Conservation (phyloP, 2,329 filamentous ascomycete genomes). For the Xylariaceae sp. region DNA sequence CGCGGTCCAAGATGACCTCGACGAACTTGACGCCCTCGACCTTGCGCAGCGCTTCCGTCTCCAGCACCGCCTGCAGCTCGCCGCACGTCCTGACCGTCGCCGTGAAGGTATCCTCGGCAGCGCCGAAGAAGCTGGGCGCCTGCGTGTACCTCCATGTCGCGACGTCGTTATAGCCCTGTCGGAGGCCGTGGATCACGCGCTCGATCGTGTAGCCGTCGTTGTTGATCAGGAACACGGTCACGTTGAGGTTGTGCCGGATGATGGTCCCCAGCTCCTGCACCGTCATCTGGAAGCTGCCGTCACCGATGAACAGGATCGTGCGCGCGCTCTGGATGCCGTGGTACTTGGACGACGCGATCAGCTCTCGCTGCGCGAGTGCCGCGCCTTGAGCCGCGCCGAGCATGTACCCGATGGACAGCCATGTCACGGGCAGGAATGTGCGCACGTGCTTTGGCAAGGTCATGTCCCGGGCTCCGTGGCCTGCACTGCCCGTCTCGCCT, state of each 20-base stretch:
- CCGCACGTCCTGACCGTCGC: conserved; percentile 38
- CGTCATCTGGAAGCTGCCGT: conserved; percentile 62
- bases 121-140: conserved; percentile 44
- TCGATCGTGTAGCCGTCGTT: conserved; percentile 57
- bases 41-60: conserved; percentile 14
- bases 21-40: conserved; percentile 30
- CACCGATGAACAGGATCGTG: conserved; percentile 55
- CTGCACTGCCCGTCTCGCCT: conserved; percentile 53
- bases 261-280: conserved; percentile 62
- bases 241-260: conserved; percentile 46
- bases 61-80: conserved; percentile 37
- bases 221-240: conserved; percentile 50
- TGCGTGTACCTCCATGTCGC: conserved; percentile 47
- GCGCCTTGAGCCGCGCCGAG: conserved; percentile 52
- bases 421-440: conserved; percentile 48
- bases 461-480: conserved; percentile 47
- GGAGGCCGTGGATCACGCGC: conserved; percentile 49
- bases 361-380: conserved; percentile 47
- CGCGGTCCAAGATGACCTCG: conserved; percentile 29
- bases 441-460: conserved; percentile 43
- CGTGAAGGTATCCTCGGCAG: conserved; percentile 35
- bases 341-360: conserved; percentile 29
- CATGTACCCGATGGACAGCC: conserved; percentile 57
- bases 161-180: conserved; percentile 50
- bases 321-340: conserved; percentile 32